Evolutionary conservation across 192 early-diverging fungal genomes (phyloP).

Genomic region (Dispira simplex): DNA sequence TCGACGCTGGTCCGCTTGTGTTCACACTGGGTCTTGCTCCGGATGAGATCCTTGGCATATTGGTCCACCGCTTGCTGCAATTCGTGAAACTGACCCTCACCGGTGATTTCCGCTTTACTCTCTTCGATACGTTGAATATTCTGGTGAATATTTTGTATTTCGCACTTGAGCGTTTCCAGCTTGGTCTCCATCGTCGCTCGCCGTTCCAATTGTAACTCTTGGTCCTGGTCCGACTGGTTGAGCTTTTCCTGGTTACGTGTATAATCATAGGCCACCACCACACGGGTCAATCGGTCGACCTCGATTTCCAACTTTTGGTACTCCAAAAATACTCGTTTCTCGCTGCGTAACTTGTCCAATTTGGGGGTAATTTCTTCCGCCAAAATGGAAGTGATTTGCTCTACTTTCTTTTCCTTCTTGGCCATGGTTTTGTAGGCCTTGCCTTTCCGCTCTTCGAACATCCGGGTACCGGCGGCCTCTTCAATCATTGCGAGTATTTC

Average conservation of each 20-base stretch:
- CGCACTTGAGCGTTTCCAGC: constrained; percentile 36
- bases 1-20: constrained; percentile 56
- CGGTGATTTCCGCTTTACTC: constrained; percentile 33
- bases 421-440: constrained; percentile 86
- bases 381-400: constrained; percentile 74
- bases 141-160: constrained; percentile 46
- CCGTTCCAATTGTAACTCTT: constrained; percentile 16
- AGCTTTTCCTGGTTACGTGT: constrained; percentile 44
- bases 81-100: constrained; percentile 44
- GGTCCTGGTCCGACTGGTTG: constrained; percentile 22
- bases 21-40: constrained; percentile 68
- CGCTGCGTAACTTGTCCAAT: constrained; percentile 70
- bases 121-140: constrained; percentile 32
- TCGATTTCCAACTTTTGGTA: constrained; percentile 88
- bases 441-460: constrained; percentile 97
- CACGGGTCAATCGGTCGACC: constrained; percentile 62
- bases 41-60: constrained; percentile 60
- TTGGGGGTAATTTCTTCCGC: constrained; percentile 85
- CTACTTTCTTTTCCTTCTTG: constrained; percentile 92
- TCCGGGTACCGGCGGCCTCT: constrained; percentile 95
- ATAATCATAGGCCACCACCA: constrained; percentile 78
- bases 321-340: constrained; percentile 81
- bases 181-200: constrained; percentile 20
- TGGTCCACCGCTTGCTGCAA: constrained; percentile 63
- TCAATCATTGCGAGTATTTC: constrained; percentile 98